Percentiles rank a stretch among this genome's conserved stretches.
These are phyloP conservation scores for Suillus subaureus DNA, from an alignment of 768 basidiomycete species.

Conservation along the genomic window DNA sequence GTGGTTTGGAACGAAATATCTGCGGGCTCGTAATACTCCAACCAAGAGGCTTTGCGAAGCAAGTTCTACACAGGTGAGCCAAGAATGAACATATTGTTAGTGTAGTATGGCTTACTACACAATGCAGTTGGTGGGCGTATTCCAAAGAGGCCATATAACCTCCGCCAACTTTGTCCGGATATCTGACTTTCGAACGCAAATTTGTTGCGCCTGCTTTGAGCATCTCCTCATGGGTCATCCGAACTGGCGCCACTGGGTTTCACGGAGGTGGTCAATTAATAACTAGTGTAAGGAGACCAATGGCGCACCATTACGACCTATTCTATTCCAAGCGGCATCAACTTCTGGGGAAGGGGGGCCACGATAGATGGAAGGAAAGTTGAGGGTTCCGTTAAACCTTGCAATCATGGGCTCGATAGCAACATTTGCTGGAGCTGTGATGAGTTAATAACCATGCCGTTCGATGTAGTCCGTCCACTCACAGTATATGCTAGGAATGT, in stretches of 20 bases:
- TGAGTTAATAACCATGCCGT: background rate
- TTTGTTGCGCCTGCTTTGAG: conserved; percentile 9
- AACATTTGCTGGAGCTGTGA: conserved; percentile 14
- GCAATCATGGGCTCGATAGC: conserved; percentile 12
- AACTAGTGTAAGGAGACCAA: background rate
- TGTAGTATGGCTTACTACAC: conserved; percentile 7
- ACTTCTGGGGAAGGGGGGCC: conserved; percentile 14
- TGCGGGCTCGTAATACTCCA: conserved; percentile 12
- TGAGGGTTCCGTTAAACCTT: conserved; percentile 13
- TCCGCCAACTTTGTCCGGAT: conserved; percentile 14
- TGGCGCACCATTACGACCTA: conserved; percentile 6
- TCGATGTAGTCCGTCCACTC: background rate
- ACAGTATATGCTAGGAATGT: conserved; percentile 4
- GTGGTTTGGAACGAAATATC: conserved; percentile 9
- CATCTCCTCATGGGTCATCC: conserved; percentile 11
- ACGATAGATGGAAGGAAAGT: conserved; percentile 12
- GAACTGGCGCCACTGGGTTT: conserved; percentile 1
- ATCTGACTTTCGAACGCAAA: conserved; percentile 10
- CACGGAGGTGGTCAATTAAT: background rate
- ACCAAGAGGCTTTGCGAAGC: conserved; percentile 15
- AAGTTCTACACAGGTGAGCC: conserved; percentile 1
- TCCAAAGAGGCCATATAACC: conserved; percentile 14
- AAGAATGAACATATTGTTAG: background rate
- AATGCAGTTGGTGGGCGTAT: conserved; percentile 13
- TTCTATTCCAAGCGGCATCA: conserved; percentile 14